Evolutionary conservation across 2,329 filamentous ascomycete genomes (phyloP), one percentile per base, ranked within the genome.

Genomic region (Diplodia corticola): DNA sequence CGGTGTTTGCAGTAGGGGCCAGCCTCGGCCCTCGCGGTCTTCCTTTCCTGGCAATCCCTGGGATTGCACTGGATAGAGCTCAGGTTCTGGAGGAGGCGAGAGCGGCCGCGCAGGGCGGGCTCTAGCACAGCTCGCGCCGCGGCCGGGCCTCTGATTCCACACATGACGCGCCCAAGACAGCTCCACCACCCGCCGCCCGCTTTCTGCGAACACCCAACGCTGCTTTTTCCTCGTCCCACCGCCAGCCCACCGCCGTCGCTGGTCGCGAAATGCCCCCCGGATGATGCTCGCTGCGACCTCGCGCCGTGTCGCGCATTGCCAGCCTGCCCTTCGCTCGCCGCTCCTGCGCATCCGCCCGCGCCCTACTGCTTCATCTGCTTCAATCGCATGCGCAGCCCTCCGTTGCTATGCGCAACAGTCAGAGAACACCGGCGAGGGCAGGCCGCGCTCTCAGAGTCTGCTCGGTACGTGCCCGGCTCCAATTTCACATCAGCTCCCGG

Each of bases 351-450:
- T 30, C 48, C 13, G 17, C 48, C 17, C 35, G 48, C 44, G 54
- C 54, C 22, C 48, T 12, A 35, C 60, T 20, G 40, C 26, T 51
- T 17, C 13, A 26, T 7, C 24, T 28, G 50, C 24, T 13, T 30
- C 37, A 17, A 30, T 26, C n/a, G 28, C n/a, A 46, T 59, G 55
- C 55, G 24, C 37, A 28, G 15, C 37, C 22, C 63, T 30, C 22
- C 63, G 51, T 44, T 51, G 24, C 53, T 48, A 53, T 61, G 64
- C 55, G 30, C 55, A 53, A 12, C 48, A 65, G 12, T 9, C 60
- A 6, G 12, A n/a, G 35, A 24, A 5, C 35, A 26, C 49, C 24
- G 20, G n/a, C 15, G 22, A 30, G 22, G n/a, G 24, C 26, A 53
- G 48, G 20, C 10, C 17, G 30, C 46, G 61, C 22, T 54, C 61